Evolutionary conservation across 1,139 yeast species (phyloP).

Genomic region (Yamadazyma oceani): DNA sequence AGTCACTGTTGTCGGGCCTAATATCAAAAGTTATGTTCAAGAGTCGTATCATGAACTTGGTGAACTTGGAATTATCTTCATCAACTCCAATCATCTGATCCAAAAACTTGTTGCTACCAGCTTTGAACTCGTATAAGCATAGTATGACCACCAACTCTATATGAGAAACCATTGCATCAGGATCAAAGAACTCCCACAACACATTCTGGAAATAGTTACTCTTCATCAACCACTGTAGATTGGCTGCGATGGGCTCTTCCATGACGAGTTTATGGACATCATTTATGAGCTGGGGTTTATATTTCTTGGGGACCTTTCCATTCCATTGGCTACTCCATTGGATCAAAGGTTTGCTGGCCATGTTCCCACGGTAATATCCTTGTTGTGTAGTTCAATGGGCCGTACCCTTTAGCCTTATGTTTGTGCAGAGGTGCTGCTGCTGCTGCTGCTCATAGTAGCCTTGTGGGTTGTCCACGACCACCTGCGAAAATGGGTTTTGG

Average conservation of each 20-base stretch:
- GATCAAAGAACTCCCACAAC: slow-evolving; percentile 42
- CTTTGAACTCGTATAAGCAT: slow-evolving; percentile 11
- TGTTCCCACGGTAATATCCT: no score
- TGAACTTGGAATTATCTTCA: slow-evolving; percentile 5
- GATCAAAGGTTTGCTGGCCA: slow-evolving; percentile 3
- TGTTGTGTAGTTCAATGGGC: no score
- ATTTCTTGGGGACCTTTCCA: slow-evolving; percentile 4
- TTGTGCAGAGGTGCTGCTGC: no score
- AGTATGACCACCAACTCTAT: slow-evolving; percentile 32
- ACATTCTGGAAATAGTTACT: slow-evolving; percentile 24
- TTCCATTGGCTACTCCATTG: slow-evolving; percentile 4
- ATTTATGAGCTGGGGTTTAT: slow-evolving; percentile 18
- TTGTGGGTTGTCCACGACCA: no score
- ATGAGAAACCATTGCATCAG: slow-evolving; percentile 39
- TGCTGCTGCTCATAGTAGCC: no score
- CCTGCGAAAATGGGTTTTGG: no score
- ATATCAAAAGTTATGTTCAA: slow-evolving; percentile 13
- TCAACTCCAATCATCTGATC: slow-evolving; percentile 6
- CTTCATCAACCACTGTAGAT: slow-evolving; percentile 18
- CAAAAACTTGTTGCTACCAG: slow-evolving; percentile 1
- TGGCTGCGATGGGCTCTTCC: slow-evolving; percentile 5
- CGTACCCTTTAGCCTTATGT: no score
- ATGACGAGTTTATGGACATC: slow-evolving; percentile 21
- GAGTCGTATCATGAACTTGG: slow-evolving; percentile 10
- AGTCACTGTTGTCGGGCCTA: slow-evolving; percentile 8